Base-by-base conservation (phyloP, 192 early-diverging fungal genomes). In the Coemansia sp. region DNA sequence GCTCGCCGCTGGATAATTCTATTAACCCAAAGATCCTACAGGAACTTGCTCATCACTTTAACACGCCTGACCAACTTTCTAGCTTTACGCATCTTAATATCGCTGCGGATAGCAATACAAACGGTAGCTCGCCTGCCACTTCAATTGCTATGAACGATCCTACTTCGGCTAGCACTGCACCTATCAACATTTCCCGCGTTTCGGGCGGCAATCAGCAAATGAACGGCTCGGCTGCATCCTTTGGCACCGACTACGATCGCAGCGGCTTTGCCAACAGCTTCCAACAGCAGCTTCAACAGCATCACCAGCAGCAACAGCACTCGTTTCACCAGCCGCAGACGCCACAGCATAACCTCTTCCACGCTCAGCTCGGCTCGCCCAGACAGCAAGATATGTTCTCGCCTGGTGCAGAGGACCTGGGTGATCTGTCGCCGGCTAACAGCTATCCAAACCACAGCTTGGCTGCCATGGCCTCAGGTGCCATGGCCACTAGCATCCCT, bases 201-300 rank as follows among this genome's bases (percentile, higher is more conserved):
- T 38, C 50, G 62, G 52, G 55, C 8, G 31, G 14, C 51, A 65
- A 64, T 64, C 66, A 73, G 52, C 76, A 69, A 30, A 56, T 62
- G 58, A 60, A 52, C 63, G 67, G 60, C 49, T 65, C 67, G 4
- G 66, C 73, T 23, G 63, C 73, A 24, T 79, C 76, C 31, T 79
- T 79, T 66, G 67, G 67, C 59, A 72, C 69, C 22, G 76, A 79
- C 59, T 70, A 79, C 56, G 76, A 73, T 51, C 76, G 71, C 67
- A 68, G 71, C 49, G 71, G 71, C 30, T 58, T 79, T 38, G 76
- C 72, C 54, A 69, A 58, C 72, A 78, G 68, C 76, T 76, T 67
- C 69, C 74, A 78, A 69, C 81, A 77, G 62, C 70, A 67, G 18
- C 76, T 76, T 49, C 77, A 76, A 59, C 71, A 81, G 60, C 73